Evolutionary conservation across 495 filamentous ascomycete species (phyloP), one percentile per base, ranked within the genome.

Genomic region (Aspergillus affinis): DNA sequence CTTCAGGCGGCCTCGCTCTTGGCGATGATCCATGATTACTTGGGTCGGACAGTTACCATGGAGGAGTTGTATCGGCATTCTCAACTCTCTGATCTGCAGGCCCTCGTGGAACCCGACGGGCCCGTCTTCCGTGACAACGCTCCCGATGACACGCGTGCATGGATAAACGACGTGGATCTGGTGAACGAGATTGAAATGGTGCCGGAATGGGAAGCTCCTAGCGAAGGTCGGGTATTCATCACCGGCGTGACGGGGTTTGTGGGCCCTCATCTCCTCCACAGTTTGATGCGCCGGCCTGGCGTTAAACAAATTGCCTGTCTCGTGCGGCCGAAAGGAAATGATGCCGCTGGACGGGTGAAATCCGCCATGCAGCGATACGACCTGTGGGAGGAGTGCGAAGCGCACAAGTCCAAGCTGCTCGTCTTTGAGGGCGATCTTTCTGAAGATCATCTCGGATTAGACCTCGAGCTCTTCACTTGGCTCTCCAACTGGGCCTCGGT

Each of bases 191-290:
- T 61, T 10, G n/a, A 47, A 44, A 7, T 51, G 19, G 29, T 59
- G 10, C 61, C 56, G 9, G 44, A 59, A 13, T 59, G 61, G 61
- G 48, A 58, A 18, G 20, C 49, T 10, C 13, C 45, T 5, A 17
- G 29, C 51, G 61, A 63, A 27, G 61, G 61, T 10, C 32, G 46
- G 19, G 61, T 59, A 1, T 55, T 63, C 46, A 2, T 63, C 10
- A 62, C 67, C 9, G 61, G 64, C 10, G 61, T 36, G 3, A 69
- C 64, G 0, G 67, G 67, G 1, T 63, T 63, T 32, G 51, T 63
- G 10, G 56, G 61, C 12, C 29, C 51, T 0, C 51, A 58, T 29
- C 51, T 63, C 9, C 55, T 63, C 4, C 45, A 41, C 12, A 41
- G 47, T 5, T 17, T 63, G 6, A 46, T 58, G 30, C 47, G 47